These are phyloP conservation scores for Ramaria sp. DNA, from an alignment of 768 basidiomycete species.

Conservation along the genomic window DNA sequence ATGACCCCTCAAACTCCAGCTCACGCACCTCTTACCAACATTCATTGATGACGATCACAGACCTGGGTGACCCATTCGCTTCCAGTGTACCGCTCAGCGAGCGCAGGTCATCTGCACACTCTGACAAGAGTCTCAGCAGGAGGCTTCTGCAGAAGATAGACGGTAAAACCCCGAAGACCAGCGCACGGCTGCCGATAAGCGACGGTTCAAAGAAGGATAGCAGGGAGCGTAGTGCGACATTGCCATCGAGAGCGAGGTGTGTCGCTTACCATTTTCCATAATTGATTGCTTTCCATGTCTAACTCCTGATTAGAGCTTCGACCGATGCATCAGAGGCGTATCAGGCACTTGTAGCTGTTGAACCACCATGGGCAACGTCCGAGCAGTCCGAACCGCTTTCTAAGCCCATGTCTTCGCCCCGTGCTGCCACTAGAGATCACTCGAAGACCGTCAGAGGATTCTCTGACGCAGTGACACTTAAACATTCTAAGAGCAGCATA, in stretches of 20 bases:
- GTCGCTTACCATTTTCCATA: neutral
- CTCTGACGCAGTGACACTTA: no score
- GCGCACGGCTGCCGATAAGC: neutral
- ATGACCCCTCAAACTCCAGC: neutral
- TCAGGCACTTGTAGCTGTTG: neutral
- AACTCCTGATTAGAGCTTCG: neutral
- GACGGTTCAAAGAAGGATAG: neutral
- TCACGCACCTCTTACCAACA: neutral
- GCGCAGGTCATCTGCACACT: constrained; percentile 1
- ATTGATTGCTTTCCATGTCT: neutral
- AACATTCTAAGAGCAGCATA: neutral
- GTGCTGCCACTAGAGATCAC: neutral
- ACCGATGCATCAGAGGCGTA: neutral
- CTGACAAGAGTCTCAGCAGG: constrained; percentile 3
- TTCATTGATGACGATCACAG: constrained; percentile 6
- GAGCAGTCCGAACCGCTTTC: neutral
- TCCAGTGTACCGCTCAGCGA: neutral
- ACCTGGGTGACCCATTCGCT: neutral
- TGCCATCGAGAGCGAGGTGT: neutral
- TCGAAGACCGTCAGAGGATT: neutral
- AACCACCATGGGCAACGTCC: neutral
- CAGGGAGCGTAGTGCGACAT: neutral
- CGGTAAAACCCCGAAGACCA: neutral
- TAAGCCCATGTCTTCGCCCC: neutral
- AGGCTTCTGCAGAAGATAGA: neutral